These are phyloP conservation scores for Camellia sinensis DNA, from an alignment of 148 eudicot species.

Conservation along the genomic window DNA sequence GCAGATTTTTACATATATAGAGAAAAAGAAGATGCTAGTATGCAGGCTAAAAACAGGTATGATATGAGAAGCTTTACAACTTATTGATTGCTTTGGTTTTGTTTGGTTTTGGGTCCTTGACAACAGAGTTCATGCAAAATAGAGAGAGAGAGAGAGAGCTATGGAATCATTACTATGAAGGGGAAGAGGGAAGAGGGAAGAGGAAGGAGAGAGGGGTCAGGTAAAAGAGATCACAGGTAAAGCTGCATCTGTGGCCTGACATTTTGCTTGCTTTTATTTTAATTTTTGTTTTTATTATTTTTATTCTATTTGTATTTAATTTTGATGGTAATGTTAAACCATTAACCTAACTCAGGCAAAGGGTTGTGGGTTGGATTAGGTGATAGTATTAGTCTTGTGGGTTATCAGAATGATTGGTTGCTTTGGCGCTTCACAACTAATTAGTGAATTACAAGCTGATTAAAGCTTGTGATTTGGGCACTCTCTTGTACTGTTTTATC, in stretches of 20 bases:
- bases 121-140: background rate
- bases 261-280: conserved; percentile 22
- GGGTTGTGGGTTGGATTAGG: conserved; percentile 12
- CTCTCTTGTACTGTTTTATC: background rate
- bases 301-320: background rate
- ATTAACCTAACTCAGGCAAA: background rate
- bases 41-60: conserved; percentile 12
- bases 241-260: conserved; percentile 39
- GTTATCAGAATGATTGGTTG: conserved; percentile 12
- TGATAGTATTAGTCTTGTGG: background rate
- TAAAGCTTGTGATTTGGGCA: background rate
- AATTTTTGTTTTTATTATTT: background rate
- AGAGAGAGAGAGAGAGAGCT: conserved; percentile 23
- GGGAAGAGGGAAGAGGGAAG: conserved; percentile 6
- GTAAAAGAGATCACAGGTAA: conserved; percentile 11
- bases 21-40: conserved; percentile 5
- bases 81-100: conserved; percentile 5
- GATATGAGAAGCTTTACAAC: conserved; percentile 1
- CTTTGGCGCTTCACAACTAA: background rate
- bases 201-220: background rate
- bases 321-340: conserved; percentile 3
- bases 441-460: background rate
- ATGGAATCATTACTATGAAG: conserved; percentile 15
- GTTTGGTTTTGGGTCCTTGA: background rate
- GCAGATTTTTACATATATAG: conserved; percentile 36